These are phyloP conservation scores for Bonia amplexicaulis DNA, from an alignment of 176 grass and related monocot genomes.

Conservation along the genomic window DNA sequence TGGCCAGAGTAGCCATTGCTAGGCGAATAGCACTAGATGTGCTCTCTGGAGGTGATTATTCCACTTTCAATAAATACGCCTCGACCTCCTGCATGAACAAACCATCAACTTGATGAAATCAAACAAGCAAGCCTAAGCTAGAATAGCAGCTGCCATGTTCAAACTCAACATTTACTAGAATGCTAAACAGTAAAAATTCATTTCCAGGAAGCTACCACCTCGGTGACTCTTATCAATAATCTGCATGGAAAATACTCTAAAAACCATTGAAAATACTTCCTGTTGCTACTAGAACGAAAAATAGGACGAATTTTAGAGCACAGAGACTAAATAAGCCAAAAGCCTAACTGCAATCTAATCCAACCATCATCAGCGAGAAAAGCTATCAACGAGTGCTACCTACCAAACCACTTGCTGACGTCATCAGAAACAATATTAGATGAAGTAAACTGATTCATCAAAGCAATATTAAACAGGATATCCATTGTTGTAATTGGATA, in stretches of 20 bases:
- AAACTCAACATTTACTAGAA: background rate
- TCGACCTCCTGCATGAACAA: conserved; percentile 60
- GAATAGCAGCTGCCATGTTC: background rate
- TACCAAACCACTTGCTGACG: no score
- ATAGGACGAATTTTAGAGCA: background rate
- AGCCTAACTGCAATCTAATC: background rate
- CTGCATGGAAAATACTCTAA: background rate
- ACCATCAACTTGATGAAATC: background rate
- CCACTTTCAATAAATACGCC: conserved; percentile 50
- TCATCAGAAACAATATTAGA: no score
- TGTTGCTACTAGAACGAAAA: background rate
- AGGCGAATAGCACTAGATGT: conserved; percentile 45
- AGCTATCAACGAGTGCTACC: no score
- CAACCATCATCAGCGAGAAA: background rate
- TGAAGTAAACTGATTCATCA: no score
- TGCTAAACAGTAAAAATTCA: background rate
- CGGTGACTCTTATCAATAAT: no score
- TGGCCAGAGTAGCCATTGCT: conserved; percentile 56
- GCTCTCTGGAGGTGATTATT: conserved; percentile 55
- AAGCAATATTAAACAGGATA: no score
- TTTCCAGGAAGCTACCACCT: conserved; percentile 1
- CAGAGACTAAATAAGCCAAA: background rate
- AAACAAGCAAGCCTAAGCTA: background rate
- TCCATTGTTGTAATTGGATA: no score
- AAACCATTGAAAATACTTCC: background rate